These are phyloP conservation scores for Aspergillus eucalypticola DNA, from an alignment of 2,329 filamentous ascomycete genomes.

Conservation along the genomic window DNA sequence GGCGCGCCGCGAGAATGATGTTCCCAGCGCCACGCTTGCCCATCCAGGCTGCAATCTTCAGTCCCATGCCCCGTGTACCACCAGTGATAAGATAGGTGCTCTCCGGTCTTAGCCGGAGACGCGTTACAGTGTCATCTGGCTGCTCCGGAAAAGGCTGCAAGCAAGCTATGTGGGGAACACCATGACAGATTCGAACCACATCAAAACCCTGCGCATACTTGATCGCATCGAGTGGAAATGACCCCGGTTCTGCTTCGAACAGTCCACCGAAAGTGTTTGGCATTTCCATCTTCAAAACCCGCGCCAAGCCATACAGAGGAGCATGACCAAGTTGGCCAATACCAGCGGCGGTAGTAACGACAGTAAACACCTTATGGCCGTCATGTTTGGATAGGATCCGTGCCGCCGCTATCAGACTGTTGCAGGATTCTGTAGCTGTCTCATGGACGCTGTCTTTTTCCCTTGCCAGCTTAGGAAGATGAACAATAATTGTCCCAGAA, in stretches of 20 bases:
- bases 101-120: slow-evolving; percentile 9
- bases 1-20: slow-evolving; percentile 45
- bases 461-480: too few relatives aligned
- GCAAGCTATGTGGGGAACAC: slow-evolving; percentile 35
- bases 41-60: slow-evolving; percentile 40
- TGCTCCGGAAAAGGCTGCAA: slow-evolving; percentile 22
- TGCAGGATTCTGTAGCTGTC: too few relatives aligned
- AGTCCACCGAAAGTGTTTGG: slow-evolving; percentile 13
- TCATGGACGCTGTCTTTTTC: too few relatives aligned
- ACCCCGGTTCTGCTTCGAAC: slow-evolving; percentile 37
- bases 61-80: slow-evolving; percentile 44
- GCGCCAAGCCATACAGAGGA: too few relatives aligned
- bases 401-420: too few relatives aligned
- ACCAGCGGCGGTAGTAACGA: too few relatives aligned
- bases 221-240: slow-evolving; percentile 38
- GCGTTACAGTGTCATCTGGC: background rate
- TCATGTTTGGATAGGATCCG: too few relatives aligned
- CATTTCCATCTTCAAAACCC: too few relatives aligned
- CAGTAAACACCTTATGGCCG: too few relatives aligned
- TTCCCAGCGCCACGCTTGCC: slow-evolving; percentile 45
- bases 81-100: slow-evolving; percentile 50
- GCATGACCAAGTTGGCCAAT: too few relatives aligned
- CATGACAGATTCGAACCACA: slow-evolving; percentile 43
- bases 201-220: slow-evolving; percentile 43
- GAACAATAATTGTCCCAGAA: too few relatives aligned